Evolutionary conservation across 495 filamentous ascomycete species (phyloP).

Genomic region (Umbilicaria muhlenbergii): DNA sequence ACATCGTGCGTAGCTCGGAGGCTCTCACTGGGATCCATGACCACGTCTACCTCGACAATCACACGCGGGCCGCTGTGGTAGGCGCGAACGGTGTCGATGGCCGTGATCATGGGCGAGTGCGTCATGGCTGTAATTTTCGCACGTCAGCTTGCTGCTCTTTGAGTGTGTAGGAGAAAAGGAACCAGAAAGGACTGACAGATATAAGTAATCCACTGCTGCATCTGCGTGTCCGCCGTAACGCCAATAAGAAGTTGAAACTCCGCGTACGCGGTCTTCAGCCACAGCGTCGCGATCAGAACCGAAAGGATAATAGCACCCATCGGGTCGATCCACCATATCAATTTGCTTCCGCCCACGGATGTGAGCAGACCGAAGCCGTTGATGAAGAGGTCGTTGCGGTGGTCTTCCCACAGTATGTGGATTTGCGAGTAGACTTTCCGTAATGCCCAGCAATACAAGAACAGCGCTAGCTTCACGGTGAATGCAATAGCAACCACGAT

Average conservation of each 20-base stretch:
- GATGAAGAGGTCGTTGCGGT: slow-evolving; percentile 77
- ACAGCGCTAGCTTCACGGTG: slow-evolving; percentile 64
- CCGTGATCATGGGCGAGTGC: slow-evolving; percentile 61
- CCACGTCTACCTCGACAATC: slow-evolving; percentile 80
- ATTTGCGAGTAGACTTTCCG: slow-evolving; percentile 82
- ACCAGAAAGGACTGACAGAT: slow-evolving; percentile 41
- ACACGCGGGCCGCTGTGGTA: slow-evolving; percentile 85
- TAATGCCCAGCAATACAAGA: slow-evolving; percentile 84
- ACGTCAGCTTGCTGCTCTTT: neutral
- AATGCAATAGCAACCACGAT: slow-evolving; percentile 82
- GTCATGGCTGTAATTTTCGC: slow-evolving; percentile 47
- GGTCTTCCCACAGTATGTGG: slow-evolving; percentile 83
- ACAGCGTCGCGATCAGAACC: slow-evolving; percentile 55
- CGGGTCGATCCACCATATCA: slow-evolving; percentile 92
- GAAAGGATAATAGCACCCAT: slow-evolving; percentile 81
- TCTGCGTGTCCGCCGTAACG: slow-evolving; percentile 67
- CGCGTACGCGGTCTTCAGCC: slow-evolving; percentile 69
- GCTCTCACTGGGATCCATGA: slow-evolving; percentile 55
- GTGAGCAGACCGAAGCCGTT: slow-evolving; percentile 88
- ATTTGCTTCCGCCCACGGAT: slow-evolving; percentile 68
- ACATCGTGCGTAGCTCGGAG: slow-evolving; percentile 80
- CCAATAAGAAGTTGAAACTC: slow-evolving; percentile 89
- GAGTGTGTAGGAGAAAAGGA: neutral
- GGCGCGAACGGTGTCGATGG: slow-evolving; percentile 87
- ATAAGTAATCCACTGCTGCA: slow-evolving; percentile 91